Percentiles rank a stretch among this genome's conserved stretches.
phyloP scores from a whole-genome alignment of 139 green algal genomes.

The Picochlorum costavermella region DNA sequence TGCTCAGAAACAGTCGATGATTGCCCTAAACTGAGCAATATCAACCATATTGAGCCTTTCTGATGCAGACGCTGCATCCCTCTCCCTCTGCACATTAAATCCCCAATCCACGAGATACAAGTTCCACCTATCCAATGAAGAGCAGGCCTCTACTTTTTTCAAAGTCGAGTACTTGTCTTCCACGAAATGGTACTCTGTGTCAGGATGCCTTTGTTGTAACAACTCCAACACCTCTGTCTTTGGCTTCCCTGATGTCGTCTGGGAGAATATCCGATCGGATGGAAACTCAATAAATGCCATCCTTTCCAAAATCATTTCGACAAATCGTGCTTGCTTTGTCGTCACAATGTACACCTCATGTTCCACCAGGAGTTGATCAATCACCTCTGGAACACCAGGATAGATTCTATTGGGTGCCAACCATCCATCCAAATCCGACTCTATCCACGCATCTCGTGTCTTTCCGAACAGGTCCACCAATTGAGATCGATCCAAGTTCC shows the following conservation, averaged over 20 bases:
- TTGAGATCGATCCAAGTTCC: slow-evolving; percentile 59
- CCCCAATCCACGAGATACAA: slow-evolving; percentile 91
- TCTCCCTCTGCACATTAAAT: slow-evolving; percentile 77
- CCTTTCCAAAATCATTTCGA: slow-evolving; percentile 67
- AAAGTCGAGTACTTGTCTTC: slow-evolving; percentile 87
- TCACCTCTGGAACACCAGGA: slow-evolving; percentile 57
- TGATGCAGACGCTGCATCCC: slow-evolving; percentile 24
- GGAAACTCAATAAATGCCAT: slow-evolving; percentile 74
- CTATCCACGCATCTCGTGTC: slow-evolving; percentile 92
- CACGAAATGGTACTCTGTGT: slow-evolving; percentile 62
- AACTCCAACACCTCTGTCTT: slow-evolving; percentile 66
- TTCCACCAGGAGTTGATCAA: slow-evolving; percentile 41
- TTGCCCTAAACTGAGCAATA: slow-evolving; percentile 14
- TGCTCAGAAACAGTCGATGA: slow-evolving; percentile 1
- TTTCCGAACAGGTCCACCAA: slow-evolving; percentile 84
- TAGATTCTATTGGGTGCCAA: slow-evolving; percentile 92
- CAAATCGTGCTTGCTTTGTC: slow-evolving; percentile 92
- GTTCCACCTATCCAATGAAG: slow-evolving; percentile 46
- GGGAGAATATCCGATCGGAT: slow-evolving; percentile 71
- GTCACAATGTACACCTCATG: slow-evolving; percentile 94
- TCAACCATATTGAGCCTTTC: slow-evolving; percentile 30
- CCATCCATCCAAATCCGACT: slow-evolving; percentile 78
- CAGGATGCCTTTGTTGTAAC: slow-evolving; percentile 51
- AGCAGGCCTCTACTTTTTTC: slow-evolving; percentile 65
- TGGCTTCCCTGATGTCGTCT: slow-evolving; percentile 62